A percentile compares a stretch with the other conserved stretches of the same genome.
Conservation (phyloP, 2,329 filamentous ascomycete species). For the Scortechinia acanthostroma region DNA sequence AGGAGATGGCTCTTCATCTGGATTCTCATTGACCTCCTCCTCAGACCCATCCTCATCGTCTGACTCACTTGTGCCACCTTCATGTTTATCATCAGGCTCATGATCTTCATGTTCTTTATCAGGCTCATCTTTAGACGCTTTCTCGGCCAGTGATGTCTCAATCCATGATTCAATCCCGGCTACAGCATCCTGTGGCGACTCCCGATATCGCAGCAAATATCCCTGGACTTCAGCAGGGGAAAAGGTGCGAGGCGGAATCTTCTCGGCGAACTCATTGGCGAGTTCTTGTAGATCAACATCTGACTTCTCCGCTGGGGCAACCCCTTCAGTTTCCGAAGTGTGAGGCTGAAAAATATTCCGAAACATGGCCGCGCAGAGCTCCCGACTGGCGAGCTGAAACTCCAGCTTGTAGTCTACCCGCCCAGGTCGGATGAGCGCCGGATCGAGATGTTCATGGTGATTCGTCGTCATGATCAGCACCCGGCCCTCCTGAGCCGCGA, state of each 20-base stretch:
- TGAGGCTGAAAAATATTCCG: slow-evolving; percentile 43
- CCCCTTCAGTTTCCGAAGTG: slow-evolving; percentile 16
- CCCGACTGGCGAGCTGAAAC: slow-evolving; percentile 43
- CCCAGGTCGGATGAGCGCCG: slow-evolving; percentile 54
- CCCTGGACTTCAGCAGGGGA: slow-evolving; percentile 56
- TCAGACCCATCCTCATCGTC: too few relatives aligned
- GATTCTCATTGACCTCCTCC: too few relatives aligned
- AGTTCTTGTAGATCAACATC: slow-evolving; percentile 27
- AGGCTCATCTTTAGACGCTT: too few relatives aligned
- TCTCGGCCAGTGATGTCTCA: slow-evolving; percentile 32
- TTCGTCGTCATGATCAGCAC: slow-evolving; percentile 63
- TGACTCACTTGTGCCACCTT: too few relatives aligned
- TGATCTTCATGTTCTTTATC: too few relatives aligned
- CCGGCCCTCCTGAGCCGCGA: slow-evolving; percentile 56
- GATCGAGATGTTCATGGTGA: slow-evolving; percentile 52
- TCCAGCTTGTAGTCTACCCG: slow-evolving; percentile 52
- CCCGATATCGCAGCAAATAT: slow-evolving; percentile 47
- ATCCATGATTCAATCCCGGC: slow-evolving; percentile 39
- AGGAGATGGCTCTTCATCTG: too few relatives aligned
- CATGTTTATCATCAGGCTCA: too few relatives aligned
- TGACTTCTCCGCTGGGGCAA: slow-evolving; percentile 23
- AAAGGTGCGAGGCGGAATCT: slow-evolving; percentile 46
- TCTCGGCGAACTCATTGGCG: slow-evolving; percentile 36
- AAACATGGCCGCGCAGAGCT: slow-evolving; percentile 46
- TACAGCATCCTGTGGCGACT: slow-evolving; percentile 37